Conservation (phyloP, 2,329 filamentous ascomycete genomes). For the Botrytis elliptica region DNA sequence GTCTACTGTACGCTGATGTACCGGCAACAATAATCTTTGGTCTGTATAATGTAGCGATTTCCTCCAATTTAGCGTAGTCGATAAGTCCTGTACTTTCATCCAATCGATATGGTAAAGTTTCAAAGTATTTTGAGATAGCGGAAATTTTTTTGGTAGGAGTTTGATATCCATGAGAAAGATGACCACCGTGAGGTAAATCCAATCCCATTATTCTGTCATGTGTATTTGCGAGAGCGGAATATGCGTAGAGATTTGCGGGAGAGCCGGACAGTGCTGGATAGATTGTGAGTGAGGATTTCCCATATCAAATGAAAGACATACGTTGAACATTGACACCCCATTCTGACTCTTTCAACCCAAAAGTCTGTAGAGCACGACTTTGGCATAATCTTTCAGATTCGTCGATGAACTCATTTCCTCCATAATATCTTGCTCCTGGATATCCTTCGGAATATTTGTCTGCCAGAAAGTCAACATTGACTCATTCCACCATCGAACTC, state of each 20-base stretch:
- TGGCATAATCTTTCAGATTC: constrained; percentile 87
- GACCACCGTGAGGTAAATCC: constrained; percentile 92
- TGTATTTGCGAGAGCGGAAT: constrained; percentile 86
- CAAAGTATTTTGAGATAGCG: constrained; percentile 98
- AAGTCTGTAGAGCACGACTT: constrained; percentile 82
- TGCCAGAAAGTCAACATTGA: constrained; percentile 44
- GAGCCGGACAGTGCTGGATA: constrained; percentile 47
- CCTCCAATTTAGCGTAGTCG: constrained; percentile 89
- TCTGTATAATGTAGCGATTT: constrained; percentile 82
- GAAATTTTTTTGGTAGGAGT: constrained; percentile 93
- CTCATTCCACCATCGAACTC: constrained; percentile 35
- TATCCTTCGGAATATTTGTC: constrained; percentile 99
- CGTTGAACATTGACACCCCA: constrained; percentile 98
- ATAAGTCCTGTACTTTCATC: constrained; percentile 89
- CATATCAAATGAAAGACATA: constrained; percentile 43
- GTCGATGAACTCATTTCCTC: constrained; percentile 95
- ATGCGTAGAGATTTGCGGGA: constrained; percentile 76
- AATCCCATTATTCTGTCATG: constrained; percentile 97
- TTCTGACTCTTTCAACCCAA: constrained; percentile 76
- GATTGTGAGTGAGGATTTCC: constrained; percentile 27
- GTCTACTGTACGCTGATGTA: constrained; percentile 90
- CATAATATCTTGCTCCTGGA: constrained; percentile 93
- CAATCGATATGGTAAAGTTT: constrained; percentile 92
- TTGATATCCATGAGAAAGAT: constrained; percentile 96
- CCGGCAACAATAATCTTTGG: constrained; percentile 95